Conservation (phyloP, 495 filamentous ascomycete species). For the Aspergillus avenaceus region DNA sequence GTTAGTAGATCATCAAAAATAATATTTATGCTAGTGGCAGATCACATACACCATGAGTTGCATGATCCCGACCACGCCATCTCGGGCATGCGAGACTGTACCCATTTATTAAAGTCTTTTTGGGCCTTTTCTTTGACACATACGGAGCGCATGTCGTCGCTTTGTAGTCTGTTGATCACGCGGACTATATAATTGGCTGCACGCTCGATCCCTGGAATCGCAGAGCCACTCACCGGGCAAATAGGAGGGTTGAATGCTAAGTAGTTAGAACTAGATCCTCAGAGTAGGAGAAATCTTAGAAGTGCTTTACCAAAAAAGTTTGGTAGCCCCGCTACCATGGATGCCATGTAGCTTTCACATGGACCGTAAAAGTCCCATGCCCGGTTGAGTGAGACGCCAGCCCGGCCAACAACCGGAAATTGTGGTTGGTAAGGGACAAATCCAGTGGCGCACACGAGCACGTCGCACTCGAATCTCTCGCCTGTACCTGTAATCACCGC, state of each 20-base stretch:
- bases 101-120: constrained; percentile 5
- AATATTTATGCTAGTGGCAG: no score
- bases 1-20: no score
- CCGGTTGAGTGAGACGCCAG: constrained; percentile 4
- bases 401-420: constrained; percentile 10
- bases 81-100: constrained; percentile 8
- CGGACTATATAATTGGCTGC: constrained; percentile 9
- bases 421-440: constrained; percentile 10
- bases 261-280: background rate
- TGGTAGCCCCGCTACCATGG: constrained; percentile 9
- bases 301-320: constrained; percentile 11
- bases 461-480: constrained; percentile 4
- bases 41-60: constrained; percentile 10
- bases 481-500: constrained; percentile 8
- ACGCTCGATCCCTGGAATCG: constrained; percentile 8
- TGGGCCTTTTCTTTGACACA: constrained; percentile 1
- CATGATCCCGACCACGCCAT: constrained; percentile 11
- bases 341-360: constrained; percentile 14
- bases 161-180: constrained; percentile 4
- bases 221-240: constrained; percentile 11
- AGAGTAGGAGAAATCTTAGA: no score
- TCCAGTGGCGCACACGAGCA: constrained; percentile 12
- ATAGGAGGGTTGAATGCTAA: constrained; percentile 8
- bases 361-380: constrained; percentile 6
- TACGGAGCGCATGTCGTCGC: constrained; percentile 6